These are phyloP conservation scores for Penicillium mononematosum DNA, from an alignment of 495 filamentous ascomycete species.

Conservation along the genomic window DNA sequence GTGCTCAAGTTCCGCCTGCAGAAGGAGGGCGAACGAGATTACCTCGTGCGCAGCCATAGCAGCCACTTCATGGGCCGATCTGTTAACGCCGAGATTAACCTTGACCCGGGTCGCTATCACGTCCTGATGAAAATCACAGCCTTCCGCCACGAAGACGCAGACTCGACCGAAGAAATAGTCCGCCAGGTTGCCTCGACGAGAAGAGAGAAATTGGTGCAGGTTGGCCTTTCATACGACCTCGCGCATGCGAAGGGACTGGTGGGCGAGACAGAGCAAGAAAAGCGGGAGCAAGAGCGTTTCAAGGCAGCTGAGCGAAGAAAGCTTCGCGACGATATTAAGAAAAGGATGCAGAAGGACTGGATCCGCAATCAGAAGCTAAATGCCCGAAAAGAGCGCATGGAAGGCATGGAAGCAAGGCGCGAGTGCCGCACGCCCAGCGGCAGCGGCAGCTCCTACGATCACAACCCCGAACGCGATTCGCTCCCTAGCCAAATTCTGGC, in stretches of 20 bases:
- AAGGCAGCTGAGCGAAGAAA: constrained; percentile 45
- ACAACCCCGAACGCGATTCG: constrained; percentile 7
- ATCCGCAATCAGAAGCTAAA: constrained; percentile 49
- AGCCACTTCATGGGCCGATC: constrained; percentile 72
- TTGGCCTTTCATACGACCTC: constrained; percentile 79
- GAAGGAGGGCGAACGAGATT: constrained; percentile 75
- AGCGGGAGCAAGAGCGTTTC: constrained; percentile 44
- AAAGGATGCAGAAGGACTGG: constrained; percentile 52
- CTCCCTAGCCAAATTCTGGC: constrained; percentile 21
- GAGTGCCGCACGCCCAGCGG: constrained; percentile 13
- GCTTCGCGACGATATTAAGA: constrained; percentile 41
- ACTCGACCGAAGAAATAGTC: constrained; percentile 68
- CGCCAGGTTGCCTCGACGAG: constrained; percentile 57
- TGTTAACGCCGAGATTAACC: constrained; percentile 75
- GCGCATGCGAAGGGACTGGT: constrained; percentile 77
- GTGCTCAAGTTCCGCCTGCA: constrained; percentile 78
- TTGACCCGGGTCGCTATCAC: constrained; percentile 78
- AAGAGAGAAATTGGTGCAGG: constrained; percentile 79
- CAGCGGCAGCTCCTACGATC: constrained; percentile 11
- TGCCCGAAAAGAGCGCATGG: constrained; percentile 41
- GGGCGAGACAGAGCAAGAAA: constrained; percentile 64
- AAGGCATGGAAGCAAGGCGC: constrained; percentile 31
- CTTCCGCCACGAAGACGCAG: constrained; percentile 46
- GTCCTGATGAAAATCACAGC: constrained; percentile 80
- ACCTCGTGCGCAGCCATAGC: constrained; percentile 75